Conservation (phyloP, 2,329 filamentous ascomycete species). For the Teratosphaeria pseudoeucalypti region DNA sequence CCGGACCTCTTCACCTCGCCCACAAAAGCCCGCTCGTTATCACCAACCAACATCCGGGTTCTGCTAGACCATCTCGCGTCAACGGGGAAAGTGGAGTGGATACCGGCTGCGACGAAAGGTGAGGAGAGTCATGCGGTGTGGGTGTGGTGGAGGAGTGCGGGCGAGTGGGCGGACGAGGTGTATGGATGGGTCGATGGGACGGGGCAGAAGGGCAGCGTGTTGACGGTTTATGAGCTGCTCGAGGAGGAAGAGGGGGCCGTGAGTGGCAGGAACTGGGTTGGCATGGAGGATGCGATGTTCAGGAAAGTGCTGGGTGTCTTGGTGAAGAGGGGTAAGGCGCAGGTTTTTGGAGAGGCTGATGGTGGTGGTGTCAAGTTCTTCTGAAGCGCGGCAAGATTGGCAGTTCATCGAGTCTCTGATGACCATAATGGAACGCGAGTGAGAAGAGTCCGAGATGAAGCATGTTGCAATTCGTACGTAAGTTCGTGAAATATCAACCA, state of each 20-base stretch:
- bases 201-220: constrained; percentile 74
- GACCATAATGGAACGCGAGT: background rate
- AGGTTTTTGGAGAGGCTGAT: constrained; percentile 84
- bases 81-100: constrained; percentile 52
- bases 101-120: constrained; percentile 27
- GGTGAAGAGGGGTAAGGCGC: constrained; percentile 82
- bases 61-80: constrained; percentile 48
- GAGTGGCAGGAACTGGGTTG: constrained; percentile 30
- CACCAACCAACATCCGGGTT: constrained; percentile 41
- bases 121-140: constrained; percentile 46
- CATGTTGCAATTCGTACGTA: background rate
- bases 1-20: constrained; percentile 42
- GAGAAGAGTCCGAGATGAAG: background rate
- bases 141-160: constrained; percentile 75
- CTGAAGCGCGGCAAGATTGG: constrained; percentile 36
- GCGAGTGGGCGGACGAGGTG: constrained; percentile 79
- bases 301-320: constrained; percentile 68
- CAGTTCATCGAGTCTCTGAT: background rate
- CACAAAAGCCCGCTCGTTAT: constrained; percentile 34
- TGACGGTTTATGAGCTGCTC: constrained; percentile 85
- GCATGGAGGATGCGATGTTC: constrained; percentile 70
- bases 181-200: constrained; percentile 76
- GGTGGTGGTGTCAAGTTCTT: constrained; percentile 95
- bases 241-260: constrained; percentile 94
- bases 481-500: background rate